A percentile compares a stretch with the other conserved stretches of the same genome.
Conservation (phyloP, 2,329 filamentous ascomycete genomes). For the Nannizziopsis barbatae region DNA sequence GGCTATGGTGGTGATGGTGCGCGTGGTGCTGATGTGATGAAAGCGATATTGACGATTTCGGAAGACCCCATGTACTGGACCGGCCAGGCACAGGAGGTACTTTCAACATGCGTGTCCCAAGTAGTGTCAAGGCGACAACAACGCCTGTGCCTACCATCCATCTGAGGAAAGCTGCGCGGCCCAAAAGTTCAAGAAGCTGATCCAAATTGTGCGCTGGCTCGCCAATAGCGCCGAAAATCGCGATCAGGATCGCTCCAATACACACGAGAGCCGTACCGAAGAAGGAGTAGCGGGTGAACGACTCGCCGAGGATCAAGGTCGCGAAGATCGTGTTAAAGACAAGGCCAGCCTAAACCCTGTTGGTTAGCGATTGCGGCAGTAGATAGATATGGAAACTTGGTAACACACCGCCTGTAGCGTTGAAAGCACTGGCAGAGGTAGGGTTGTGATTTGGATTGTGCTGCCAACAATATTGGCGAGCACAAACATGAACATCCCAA, state of each 20-base stretch:
- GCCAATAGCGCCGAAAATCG: slow-evolving; percentile 83
- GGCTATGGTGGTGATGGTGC: slow-evolving; percentile 36
- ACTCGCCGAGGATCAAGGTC: slow-evolving; percentile 79
- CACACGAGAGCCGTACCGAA: slow-evolving; percentile 82
- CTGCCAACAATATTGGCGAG: slow-evolving; percentile 88
- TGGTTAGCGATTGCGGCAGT: slow-evolving; percentile 2
- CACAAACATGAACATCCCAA: slow-evolving; percentile 96
- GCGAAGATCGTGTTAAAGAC: slow-evolving; percentile 99
- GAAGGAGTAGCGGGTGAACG: slow-evolving; percentile 88
- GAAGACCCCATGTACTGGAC: slow-evolving; percentile 20
- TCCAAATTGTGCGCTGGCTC: slow-evolving; percentile 80
- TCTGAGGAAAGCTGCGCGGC: slow-evolving; percentile 61
- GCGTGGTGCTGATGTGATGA: neutral
- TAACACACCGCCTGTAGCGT: slow-evolving; percentile 66
- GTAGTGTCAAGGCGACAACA: slow-evolving; percentile 57
- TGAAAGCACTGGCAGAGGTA: slow-evolving; percentile 86
- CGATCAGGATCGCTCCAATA: slow-evolving; percentile 78
- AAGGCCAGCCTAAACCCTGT: slow-evolving; percentile 54
- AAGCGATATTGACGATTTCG: slow-evolving; percentile 21
- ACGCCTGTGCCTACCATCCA: slow-evolving; percentile 80
- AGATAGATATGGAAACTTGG: neutral
- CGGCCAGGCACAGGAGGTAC: slow-evolving; percentile 25
- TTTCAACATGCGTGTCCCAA: slow-evolving; percentile 42
- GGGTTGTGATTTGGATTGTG: slow-evolving; percentile 91
- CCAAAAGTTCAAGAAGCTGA: slow-evolving; percentile 67